Evolutionary conservation across 208 protist genomes (phyloP), one percentile per base, ranked within the genome.

Genomic region (Acanthamoeba castellanii): DNA sequence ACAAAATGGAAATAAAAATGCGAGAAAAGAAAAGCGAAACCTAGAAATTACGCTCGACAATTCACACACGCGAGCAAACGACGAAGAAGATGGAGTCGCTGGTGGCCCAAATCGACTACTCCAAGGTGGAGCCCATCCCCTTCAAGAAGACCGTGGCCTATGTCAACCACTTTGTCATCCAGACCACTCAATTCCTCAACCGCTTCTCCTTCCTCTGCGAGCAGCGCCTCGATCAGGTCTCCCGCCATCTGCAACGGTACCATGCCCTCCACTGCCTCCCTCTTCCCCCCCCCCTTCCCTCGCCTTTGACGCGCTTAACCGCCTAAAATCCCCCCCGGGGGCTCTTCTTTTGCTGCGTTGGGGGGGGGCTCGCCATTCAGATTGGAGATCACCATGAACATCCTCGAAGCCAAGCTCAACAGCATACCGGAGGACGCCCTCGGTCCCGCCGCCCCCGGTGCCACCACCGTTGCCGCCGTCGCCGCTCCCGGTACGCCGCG

Each of bases 131-230:
- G 8, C 34, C 94, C 16, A 72, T 96, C 13, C 81, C 94, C 61
- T 89, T 96, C 57, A 95, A 95, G 50, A 96, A 96, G 81, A 95
- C 92, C 84, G 88, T 96, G 16, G 22, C 94, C 22, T 96, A 96
- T 61, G 95, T 96, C 0, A 96, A 96, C 52, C 93, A 96, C 27
- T 96, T 96, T 82, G 81, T 96, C 18, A 96, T 96, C 20, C 96
- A 94, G 66, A 96, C 92, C 34, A 96, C 95, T 22, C 92, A 96
- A 61, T 96, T 96, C 92, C 45, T 96, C 9, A 96, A 96, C 61
- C 59, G 95, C 61, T 96, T 96, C 59, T 94, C 93, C 59, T 95
- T 84, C 64, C 30, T 96, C 30, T 96, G 95, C 81, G 95, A 96
- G 52, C 78, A 96, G 34, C 96, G 95, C 34, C 50, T 96, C 25